Conservation (phyloP, 2,329 filamentous ascomycete species). For the Dothistroma pini region DNA sequence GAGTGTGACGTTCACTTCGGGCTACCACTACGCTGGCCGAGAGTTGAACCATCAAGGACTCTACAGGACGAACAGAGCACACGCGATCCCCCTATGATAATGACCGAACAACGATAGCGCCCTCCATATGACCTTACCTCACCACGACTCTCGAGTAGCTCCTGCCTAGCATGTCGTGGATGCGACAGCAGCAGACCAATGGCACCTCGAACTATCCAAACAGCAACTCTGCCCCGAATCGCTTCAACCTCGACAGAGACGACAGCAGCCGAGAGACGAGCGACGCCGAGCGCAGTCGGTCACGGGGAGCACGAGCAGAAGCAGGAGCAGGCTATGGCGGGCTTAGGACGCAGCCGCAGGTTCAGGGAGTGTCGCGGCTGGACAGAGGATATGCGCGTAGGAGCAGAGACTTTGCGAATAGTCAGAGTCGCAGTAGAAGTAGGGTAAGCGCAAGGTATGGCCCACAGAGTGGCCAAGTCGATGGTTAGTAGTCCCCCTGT, state of each 20-base stretch:
- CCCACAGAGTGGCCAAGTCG: conserved; percentile 41
- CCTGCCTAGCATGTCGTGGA: conserved; percentile 20
- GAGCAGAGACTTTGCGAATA: conserved; percentile 38
- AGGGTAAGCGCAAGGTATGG: conserved; percentile 33
- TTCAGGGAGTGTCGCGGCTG: conserved; percentile 36
- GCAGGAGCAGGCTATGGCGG: conserved; percentile 38
- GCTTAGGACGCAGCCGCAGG: conserved; percentile 23
- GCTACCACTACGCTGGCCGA: neutral
- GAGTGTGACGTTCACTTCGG: neutral
- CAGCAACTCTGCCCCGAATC: conserved; percentile 34
- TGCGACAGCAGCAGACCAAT: conserved; percentile 20
- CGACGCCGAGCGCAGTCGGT: conserved; percentile 35
- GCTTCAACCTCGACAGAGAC: conserved; percentile 33
- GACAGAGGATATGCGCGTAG: conserved; percentile 42
- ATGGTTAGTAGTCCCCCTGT: conserved; percentile 32
- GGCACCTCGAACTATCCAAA: conserved; percentile 35
- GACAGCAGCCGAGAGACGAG: conserved; percentile 34
- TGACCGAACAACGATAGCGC: neutral
- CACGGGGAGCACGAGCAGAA: conserved; percentile 31
- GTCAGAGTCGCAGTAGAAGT: conserved; percentile 35
- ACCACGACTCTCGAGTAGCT: neutral
- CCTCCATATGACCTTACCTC: neutral
- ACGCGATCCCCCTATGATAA: neutral
- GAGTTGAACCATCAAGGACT: neutral
- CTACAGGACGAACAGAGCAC: neutral